Base-by-base conservation (phyloP, 345 rosid genomes). In the Anacardium occidentale region DNA sequence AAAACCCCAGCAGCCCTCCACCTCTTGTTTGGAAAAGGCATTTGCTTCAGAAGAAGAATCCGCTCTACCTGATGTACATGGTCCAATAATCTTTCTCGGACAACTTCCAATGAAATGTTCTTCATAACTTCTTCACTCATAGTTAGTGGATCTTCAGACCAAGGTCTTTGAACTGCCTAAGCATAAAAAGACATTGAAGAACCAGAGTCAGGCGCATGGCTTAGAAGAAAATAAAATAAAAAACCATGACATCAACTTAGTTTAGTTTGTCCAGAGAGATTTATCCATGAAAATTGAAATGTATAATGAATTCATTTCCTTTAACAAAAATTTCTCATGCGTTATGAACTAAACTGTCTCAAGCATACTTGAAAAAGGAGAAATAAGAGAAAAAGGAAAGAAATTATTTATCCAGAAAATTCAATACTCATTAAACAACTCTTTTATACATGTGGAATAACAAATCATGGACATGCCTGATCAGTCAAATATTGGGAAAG, bases 101-200 rank as follows among this genome's bases (percentile, higher is more conserved):
- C 99, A 51, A 92, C 90, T 82, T 95, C 98, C 71, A 95, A 73
- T 59, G 99, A 88, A 45, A 92, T 86, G 77, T 84, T 89, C 81
- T 95, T 92, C 94, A 91, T 82, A 66, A 85, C 85, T 86, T 95
- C 97, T 83, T 89, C 93, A 69, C 89, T 87, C 97, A 92, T 89
- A 21, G 83, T 70, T 10, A 86, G 56, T 29, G 96, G 86, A 81
- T 95, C 97, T 83, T 88, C 99, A 79, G 88, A 97, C 98, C 98
- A 92, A 52, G 92, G 96, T 73, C 94, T 91, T 83, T 86, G 82
- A 20, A 92, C 90, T 79, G 99, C 97, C 89, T 94, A 86, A 53
- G 61, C n/a, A 78, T 54, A 20, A 69, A 68, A 80, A 77, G 50
- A n/a, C 77, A 62, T 71, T 65, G 64, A 65, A 61, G 64, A 78